Base-by-base conservation (phyloP, 2,329 filamentous ascomycete genomes). In the Trichoderma lentiforme region DNA sequence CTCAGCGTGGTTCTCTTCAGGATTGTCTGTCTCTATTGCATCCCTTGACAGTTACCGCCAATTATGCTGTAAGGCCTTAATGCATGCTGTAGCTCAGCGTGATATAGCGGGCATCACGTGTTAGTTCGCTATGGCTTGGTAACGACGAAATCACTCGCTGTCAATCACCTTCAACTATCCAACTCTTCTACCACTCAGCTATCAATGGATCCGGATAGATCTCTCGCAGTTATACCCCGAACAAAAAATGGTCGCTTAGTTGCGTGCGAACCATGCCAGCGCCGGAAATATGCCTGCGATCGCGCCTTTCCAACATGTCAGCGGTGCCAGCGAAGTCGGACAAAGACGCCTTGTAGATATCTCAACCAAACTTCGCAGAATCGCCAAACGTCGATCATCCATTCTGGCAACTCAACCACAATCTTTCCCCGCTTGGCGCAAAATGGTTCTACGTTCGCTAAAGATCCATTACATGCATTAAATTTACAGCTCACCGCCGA, bases 221-320 rank as follows among this genome's bases (percentile, higher is more conserved):
- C 11, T 8, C 7, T 6, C 18, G 12, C n/a, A 1, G 7, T 12
- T 28, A 24, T 65, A 12, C 62, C 62, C 15, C 43, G 62, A 24
- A 65, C 62, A 9, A 65, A 65, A 34, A 65, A 65, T 34, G 62
- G 62, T 11, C 62, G 62, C 8, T 18, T 53, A 15, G 43, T 28
- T 65, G 62, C 62, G 5, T 65, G 62, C 9, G 62, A 65, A 21
- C 62, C 62, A 15, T 65, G 62, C 4, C 39, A 53, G 12, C 43
- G 28, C 47, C 39, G 62, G 9, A 65, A 65, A 32, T 65, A 65
- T 34, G 62, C 62, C 3, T 65, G 62, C n/a, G 62, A 65, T 65
- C 62, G 62, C 7, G 28, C 62, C 24, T 39, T 65, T 24, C 62
- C 62, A 4, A 32, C 12, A 51, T 65, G 62, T 28, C 43, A 32